Conservation (phyloP, 768 basidiomycete species). For the Tubosaeta sp. region DNA sequence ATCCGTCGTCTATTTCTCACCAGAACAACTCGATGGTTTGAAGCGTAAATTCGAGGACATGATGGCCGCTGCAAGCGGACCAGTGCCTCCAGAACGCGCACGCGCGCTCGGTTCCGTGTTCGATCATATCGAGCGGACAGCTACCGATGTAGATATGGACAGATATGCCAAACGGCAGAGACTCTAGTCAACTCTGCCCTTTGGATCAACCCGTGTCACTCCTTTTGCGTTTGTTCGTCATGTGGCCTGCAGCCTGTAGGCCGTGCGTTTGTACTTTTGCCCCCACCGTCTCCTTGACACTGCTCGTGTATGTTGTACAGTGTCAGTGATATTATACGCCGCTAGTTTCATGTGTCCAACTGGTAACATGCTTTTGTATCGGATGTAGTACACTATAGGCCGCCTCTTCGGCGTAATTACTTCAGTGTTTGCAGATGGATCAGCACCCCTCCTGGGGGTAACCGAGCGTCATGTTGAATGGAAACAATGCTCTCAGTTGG, state of each 20-base stretch:
- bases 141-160: slow-evolving; percentile 22
- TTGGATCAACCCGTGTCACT: neutral
- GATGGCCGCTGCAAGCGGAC: slow-evolving; percentile 29
- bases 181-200: slow-evolving; percentile 9
- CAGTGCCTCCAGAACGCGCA: slow-evolving; percentile 29
- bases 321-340: slow-evolving; percentile 2
- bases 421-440: neutral
- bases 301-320: neutral
- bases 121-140: slow-evolving; percentile 31
- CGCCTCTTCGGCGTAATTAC: neutral
- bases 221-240: neutral
- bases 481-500: slow-evolving; percentile 17
- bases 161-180: slow-evolving; percentile 25
- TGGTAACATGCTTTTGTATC: slow-evolving; percentile 11
- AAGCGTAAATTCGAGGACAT: slow-evolving; percentile 31
- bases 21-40: slow-evolving; percentile 28
- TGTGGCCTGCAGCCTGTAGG: neutral
- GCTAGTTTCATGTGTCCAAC: neutral
- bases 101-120: slow-evolving; percentile 31
- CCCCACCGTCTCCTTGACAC: neutral
- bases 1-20: slow-evolving; percentile 29
- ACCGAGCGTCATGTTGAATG: neutral
- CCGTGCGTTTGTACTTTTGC: neutral
- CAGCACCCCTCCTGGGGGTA: neutral
- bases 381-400: slow-evolving; percentile 9